Evolutionary conservation across 106 monocot genomes (phyloP), one percentile per base, ranked within the genome.

Genomic region (Apostasia shenzhenica): DNA sequence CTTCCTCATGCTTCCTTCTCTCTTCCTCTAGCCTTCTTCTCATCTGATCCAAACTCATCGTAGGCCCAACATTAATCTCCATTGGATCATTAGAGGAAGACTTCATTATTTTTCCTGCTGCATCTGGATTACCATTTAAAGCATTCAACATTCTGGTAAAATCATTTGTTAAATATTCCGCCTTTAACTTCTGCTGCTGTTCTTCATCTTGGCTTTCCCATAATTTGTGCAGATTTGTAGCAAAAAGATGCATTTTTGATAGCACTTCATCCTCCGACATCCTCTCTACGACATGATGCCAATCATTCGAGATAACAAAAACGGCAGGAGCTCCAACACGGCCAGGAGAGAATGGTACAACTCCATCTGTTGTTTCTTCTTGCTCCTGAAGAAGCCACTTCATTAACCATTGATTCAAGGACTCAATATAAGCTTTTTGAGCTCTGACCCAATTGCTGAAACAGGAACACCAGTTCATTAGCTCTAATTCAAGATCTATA

Each of bases 81-180:
- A 60, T 14, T 2, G 11, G 45, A 41, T 14, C n/a, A 56, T 67
- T 81, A 2, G 70, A 48, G 41, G 76, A 6, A 9, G 75, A 54
- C 10, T 63, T 13, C 50, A 41, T 4, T 52, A n/a, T 62, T 41
- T 70, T 78, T 48, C 59, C 64, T 8, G 37, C 12, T 4, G 63
- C 57, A 70, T 78, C 66, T 6, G 67, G 39, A 44, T 59, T 60
- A 40, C 57, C 71, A 48, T 67, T 43, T 52, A 87, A 68, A 64
- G 79, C 54, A 47, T 59, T 75, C 1, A 85, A 64, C 71, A 79
- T 79, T 61, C 73, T 85, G 50, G 74, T 62, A 42, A 83, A 81
- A 75, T 94, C 94, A 57, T 67, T 83, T 40, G 94, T 79, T 4
- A 94, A 61, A 60, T 80, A 81, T 12, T 94, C 91, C 8, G 85